Conservation (phyloP, 768 basidiomycete genomes). For the Lanmaoa rubissima region DNA sequence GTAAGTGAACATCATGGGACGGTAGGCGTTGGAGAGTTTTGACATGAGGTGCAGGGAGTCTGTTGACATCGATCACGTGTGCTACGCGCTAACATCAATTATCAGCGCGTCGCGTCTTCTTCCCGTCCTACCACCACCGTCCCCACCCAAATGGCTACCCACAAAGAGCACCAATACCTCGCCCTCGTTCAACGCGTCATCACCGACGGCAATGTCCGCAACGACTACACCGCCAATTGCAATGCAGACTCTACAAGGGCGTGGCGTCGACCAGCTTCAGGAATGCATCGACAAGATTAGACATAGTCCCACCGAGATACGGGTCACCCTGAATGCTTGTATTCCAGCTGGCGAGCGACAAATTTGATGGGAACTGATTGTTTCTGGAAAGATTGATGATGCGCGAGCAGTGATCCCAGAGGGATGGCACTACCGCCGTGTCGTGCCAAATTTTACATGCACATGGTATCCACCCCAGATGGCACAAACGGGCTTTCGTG, state of each 20-base stretch:
- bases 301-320: no score
- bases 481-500: slow-evolving; percentile 79
- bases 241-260: slow-evolving; percentile 70
- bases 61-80: no score
- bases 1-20: slow-evolving; percentile 33
- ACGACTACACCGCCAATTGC: slow-evolving; percentile 59
- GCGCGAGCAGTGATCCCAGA: slow-evolving; percentile 67
- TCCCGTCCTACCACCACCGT: slow-evolving; percentile 5
- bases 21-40: no score
- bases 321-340: slow-evolving; percentile 62
- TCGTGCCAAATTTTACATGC: slow-evolving; percentile 98
- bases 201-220: slow-evolving; percentile 66
- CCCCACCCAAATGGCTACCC: slow-evolving; percentile 24
- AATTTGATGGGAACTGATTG: background rate
- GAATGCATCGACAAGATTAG: slow-evolving; percentile 90
- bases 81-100: no score
- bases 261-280: slow-evolving; percentile 89
- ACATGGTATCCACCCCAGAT: slow-evolving; percentile 58
- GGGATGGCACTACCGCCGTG: slow-evolving; percentile 96
- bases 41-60: no score
- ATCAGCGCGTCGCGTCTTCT: slow-evolving; percentile 1
- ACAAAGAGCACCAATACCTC: slow-evolving; percentile 92
- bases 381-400: background rate
- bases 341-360: slow-evolving; percentile 81
- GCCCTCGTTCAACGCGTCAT: slow-evolving; percentile 76